These are phyloP conservation scores for Flueggea neowawraea DNA, from an alignment of 441 rosid species.

Conservation along the genomic window DNA sequence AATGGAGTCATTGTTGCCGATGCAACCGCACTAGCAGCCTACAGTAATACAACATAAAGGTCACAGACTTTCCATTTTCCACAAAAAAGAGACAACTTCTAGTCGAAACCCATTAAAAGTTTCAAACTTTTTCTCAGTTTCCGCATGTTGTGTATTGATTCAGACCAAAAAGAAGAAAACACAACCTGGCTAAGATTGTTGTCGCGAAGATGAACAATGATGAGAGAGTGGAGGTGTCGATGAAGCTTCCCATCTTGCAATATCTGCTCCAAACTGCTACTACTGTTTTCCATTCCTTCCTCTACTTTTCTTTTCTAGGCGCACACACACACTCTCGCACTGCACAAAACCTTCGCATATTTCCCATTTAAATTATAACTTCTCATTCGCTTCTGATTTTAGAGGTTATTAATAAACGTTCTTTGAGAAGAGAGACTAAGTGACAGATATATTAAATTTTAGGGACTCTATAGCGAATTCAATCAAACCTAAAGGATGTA, in stretches of 20 bases:
- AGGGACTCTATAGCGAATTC: no score
- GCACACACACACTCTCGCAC: background rate
- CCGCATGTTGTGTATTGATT: background rate
- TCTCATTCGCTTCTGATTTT: no score
- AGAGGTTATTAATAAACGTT: no score
- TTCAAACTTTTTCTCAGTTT: background rate
- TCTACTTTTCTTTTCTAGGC: background rate
- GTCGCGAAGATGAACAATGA: slow-evolving; percentile 84
- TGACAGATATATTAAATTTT: no score
- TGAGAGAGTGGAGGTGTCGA: slow-evolving; percentile 66
- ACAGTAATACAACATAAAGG: background rate
- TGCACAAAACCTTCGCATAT: no score
- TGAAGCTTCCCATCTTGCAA: slow-evolving; percentile 66
- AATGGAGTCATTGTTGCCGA: slow-evolving; percentile 81
- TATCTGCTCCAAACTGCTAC: slow-evolving; percentile 49
- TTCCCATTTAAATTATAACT: no score
- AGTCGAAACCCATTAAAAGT: background rate
- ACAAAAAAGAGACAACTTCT: background rate
- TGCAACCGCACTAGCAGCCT: slow-evolving; percentile 87
- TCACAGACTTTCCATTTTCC: no score
- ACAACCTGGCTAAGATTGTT: slow-evolving; percentile 64
- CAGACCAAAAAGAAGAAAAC: background rate
- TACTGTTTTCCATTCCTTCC: slow-evolving; percentile 39
- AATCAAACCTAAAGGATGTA: no score
- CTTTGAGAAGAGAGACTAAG: no score